A percentile compares a stretch with the other conserved stretches of the same genome.
phyloP scores from a whole-genome alignment of 2,329 filamentous ascomycete genomes.

The Phyllosticta paracitricarpa region DNA sequence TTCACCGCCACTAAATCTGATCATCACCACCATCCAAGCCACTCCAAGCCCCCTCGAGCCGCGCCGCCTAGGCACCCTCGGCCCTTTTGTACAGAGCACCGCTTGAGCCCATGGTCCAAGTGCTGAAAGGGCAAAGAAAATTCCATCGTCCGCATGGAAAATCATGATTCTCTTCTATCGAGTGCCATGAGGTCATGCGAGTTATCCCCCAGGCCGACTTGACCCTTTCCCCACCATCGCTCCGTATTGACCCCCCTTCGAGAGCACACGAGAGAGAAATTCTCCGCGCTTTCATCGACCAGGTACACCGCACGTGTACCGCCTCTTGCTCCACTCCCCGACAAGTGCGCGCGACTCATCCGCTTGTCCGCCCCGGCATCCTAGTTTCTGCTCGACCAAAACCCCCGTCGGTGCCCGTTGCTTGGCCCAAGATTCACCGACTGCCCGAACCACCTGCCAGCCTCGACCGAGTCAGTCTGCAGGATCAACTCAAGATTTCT shows the following conservation, averaged over 20 bases:
- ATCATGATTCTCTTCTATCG: not conserved
- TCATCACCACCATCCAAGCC: not conserved
- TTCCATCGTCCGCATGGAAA: not conserved
- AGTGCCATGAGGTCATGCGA: not conserved
- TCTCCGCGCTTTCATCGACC: not conserved
- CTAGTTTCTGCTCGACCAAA: not conserved
- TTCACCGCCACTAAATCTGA: not conserved
- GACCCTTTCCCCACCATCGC: not conserved
- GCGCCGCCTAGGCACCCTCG: not conserved
- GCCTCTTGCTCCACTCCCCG: not conserved
- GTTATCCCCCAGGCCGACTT: not conserved
- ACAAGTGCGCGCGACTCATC: not conserved
- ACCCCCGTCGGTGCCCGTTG: not conserved
- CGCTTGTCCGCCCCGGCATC: not conserved
- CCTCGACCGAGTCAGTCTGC: not conserved
- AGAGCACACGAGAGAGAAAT: not conserved
- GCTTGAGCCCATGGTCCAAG: not conserved
- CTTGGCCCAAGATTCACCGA: not conserved
- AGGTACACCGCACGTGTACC: not conserved
- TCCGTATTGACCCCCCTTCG: not conserved
- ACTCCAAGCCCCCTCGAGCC: not conserved
- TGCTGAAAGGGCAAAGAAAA: not conserved
- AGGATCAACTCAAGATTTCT: not conserved
- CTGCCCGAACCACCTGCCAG: not conserved
- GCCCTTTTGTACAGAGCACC: not conserved